These are phyloP conservation scores for Jaltomata sinuosa DNA, from an alignment of 257 asterid genomes.

Conservation along the genomic window DNA sequence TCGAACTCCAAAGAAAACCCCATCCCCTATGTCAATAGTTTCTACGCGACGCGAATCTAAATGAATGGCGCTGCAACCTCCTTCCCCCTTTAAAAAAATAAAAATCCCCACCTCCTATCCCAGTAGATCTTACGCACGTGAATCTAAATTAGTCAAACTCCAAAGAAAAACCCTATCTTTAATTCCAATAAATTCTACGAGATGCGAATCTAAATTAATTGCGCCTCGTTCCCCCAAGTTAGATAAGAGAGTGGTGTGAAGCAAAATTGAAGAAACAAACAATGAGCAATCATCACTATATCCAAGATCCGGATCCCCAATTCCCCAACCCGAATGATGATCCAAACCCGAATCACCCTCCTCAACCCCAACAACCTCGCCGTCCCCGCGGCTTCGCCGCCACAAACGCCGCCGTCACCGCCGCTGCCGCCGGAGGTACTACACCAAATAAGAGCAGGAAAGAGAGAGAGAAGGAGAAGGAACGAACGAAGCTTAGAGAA, in stretches of 20 bases:
- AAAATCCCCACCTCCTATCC: too few species aligned
- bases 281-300: neutral
- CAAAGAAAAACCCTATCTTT: too few species aligned
- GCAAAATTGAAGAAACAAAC: neutral
- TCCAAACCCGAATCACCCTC: constrained; percentile 11
- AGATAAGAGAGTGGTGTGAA: neutral
- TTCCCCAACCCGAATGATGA: constrained; percentile 18
- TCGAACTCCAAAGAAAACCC: too few species aligned
- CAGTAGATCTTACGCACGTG: too few species aligned
- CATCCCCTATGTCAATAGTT: too few species aligned
- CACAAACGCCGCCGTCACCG: constrained; percentile 15
- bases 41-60: too few species aligned
- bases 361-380: constrained; percentile 16
- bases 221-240: neutral
- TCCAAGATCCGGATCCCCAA: constrained; percentile 20
- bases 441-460: constrained; percentile 21
- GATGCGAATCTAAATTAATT: too few species aligned
- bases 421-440: neutral
- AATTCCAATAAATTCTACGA: too few species aligned
- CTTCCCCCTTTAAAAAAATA: too few species aligned
- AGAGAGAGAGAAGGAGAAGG: constrained; percentile 72
- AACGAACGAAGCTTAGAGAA: constrained; percentile 65
- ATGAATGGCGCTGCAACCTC: too few species aligned
- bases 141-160: too few species aligned
- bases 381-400: constrained; percentile 83